Evolutionary conservation across 2,329 filamentous ascomycete species (phyloP).

Genomic region (Aspergillus sp.): DNA sequence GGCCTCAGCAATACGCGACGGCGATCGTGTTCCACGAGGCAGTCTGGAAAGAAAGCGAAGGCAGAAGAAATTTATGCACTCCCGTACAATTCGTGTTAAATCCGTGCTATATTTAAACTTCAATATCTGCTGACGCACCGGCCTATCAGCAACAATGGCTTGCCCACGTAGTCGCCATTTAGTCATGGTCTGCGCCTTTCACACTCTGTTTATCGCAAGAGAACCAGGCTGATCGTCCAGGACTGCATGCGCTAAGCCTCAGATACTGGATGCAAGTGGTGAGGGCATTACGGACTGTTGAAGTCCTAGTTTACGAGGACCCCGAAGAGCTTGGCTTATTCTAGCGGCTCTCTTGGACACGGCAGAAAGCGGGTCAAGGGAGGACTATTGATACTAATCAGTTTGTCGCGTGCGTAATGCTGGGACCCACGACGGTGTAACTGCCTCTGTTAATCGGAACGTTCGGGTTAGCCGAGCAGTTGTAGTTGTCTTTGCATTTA

Average conservation of each 20-base stretch:
- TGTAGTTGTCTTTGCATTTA: conserved; percentile 4
- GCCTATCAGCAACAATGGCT: conserved; percentile 8
- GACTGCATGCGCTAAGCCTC: conserved; percentile 3
- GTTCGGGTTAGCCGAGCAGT: not conserved
- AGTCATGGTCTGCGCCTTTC: not conserved
- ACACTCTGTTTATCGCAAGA: not conserved
- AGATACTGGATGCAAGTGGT: not conserved
- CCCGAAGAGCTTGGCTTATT: not conserved
- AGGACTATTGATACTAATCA: not conserved
- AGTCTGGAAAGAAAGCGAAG: not conserved
- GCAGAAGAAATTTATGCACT: not conserved
- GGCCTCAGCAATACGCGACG: conserved; percentile 4
- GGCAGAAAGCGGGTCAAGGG: not conserved
- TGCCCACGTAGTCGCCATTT: conserved; percentile 1
- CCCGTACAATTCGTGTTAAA: conserved; percentile 1
- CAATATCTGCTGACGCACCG: conserved; percentile 11
- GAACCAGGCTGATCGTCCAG: conserved; percentile 2
- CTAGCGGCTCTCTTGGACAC: not conserved
- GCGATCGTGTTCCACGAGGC: conserved; percentile 15
- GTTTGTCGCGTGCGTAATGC: not conserved
- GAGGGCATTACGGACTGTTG: not conserved
- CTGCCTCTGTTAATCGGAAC: not conserved
- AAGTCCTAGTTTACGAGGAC: not conserved
- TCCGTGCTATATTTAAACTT: conserved; percentile 13
- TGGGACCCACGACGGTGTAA: not conserved